Evolutionary conservation across 2,329 filamentous ascomycete species (phyloP), one percentile per base, ranked within the genome.

Genomic region (Trichoderma breve): DNA sequence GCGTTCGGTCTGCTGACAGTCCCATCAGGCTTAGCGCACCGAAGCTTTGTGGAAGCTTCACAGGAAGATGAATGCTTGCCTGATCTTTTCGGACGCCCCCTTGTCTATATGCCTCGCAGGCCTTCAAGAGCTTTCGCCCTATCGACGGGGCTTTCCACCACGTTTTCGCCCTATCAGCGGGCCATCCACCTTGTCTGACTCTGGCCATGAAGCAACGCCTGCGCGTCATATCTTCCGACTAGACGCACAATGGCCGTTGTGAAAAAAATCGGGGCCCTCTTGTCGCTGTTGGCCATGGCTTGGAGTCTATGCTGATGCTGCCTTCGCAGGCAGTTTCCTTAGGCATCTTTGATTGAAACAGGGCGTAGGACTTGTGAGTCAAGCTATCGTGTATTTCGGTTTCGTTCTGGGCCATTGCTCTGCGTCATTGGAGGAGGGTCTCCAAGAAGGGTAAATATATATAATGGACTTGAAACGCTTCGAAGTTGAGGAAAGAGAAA

Each of bases 301-400:
- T 26, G 43, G 21, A 21, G 18, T 43, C 2, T 32, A 34, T 24
- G 39, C 57, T 53, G 57, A 51, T 62, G 67, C 9, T 62, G 67
- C 67, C 66, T 69, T 61, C 53, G 64, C 24, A 61, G 66, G 66
- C 66, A 34, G 66, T 53, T 11, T 30, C 24, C 55, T 34, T 3
- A 70, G 67, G 57, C 66, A 69, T 51, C 58, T 47, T 58, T 21
- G 14, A 70, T 3, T 51, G 14, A 70, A 12, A 30, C 43, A 53
- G 30, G 67, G 57, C 57, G 57, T 53, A 62, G 67, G 39, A 70
- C 57, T 51, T 70, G 67, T 70, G 67, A 70, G 36, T 70, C 67
- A 70, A 36, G 67, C 21, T 5, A 62, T 53, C 39, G 39, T 70
- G 15, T 61, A 57, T 36, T 70, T 70, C 8, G 24, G 34, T 53